Evolutionary conservation across 768 basidiomycete species (phyloP), one percentile per base, ranked within the genome.

Genomic region (Mrakia hoshinonis): DNA sequence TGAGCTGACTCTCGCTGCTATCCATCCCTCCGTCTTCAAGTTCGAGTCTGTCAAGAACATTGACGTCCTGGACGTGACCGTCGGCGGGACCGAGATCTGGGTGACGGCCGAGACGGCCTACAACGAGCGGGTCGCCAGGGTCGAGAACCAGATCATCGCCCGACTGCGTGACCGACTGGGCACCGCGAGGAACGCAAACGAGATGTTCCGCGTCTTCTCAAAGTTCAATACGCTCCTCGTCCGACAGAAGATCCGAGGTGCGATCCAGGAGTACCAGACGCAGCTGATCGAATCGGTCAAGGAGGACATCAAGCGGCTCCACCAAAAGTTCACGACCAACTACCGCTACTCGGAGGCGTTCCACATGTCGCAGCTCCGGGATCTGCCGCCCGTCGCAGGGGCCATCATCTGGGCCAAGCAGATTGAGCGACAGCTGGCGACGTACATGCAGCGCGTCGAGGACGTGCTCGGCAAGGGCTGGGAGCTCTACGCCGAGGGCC

Each of bases 351-450:
- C 93, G 0, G 91, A 97, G 81, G 90, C 94, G 11, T 94, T 90
- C 78, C 92, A 96, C 80, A 97, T 98, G 95, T 89, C 94, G 0
- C 93, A 96, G 79, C 92, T 98, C 87, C 91, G 96, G 31, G 96
- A 99, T 79, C 83, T 98, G 12, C 95, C 95, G 1, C 92, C 94
- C n/a, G 96, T 99, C 67, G 91, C 96, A 0, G 92, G 93, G 34
- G 91, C 96, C 22, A 96, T 98, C 79, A 92, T 95, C 76, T 99
- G 96, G 96, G 95, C 96, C 0, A 85, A 89, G n/a, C 96, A 98
- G 82, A 99, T 99, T 73, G 95, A 97, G 76, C 87, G 93, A 4
- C 96, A 99, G 77, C 86, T 99, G 2, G 84, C 89, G 70, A 88
- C 92, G 0, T 97, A 98, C 82, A 99, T 99, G 95, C 95, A 94